A percentile compares a stretch with the other conserved stretches of the same genome.
Evolutionary conservation across 495 filamentous ascomycete genomes (phyloP).

Genomic region (Xylaria sp.): DNA sequence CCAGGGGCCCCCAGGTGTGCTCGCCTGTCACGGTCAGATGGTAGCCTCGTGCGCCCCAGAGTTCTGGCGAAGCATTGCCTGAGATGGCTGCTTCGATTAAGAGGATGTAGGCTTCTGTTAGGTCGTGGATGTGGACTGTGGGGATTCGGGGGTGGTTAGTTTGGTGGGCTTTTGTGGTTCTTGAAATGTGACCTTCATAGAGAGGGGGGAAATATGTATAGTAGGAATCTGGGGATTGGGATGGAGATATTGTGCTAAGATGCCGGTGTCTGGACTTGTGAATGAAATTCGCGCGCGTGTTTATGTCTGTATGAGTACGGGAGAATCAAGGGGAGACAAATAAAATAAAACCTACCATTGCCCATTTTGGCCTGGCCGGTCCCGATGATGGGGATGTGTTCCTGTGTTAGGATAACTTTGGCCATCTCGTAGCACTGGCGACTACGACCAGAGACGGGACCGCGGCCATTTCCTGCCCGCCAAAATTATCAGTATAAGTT

Average conservation of each 20-base stretch:
- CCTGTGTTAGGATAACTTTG: constrained; percentile 58
- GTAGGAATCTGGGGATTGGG: background rate
- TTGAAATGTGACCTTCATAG: background rate
- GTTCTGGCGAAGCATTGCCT: constrained; percentile 60
- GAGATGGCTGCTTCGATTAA: constrained; percentile 67
- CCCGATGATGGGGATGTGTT: constrained; percentile 63
- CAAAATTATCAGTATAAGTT: background rate
- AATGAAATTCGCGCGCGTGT: no score
- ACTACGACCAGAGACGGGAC: constrained; percentile 67
- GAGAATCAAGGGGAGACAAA: background rate
- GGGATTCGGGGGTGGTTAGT: background rate
- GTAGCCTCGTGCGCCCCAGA: constrained; percentile 73
- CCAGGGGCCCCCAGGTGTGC: constrained; percentile 69
- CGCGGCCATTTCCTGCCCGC: constrained; percentile 55
- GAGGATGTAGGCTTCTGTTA: constrained; percentile 64
- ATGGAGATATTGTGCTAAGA: background rate
- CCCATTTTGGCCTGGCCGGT: constrained; percentile 69
- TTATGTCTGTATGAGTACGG: background rate
- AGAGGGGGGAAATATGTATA: background rate
- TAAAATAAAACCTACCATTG: constrained; percentile 41
- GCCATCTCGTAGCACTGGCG: constrained; percentile 64
- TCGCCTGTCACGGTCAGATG: constrained; percentile 73
- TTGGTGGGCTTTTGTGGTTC: background rate
- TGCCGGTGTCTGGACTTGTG: background rate
- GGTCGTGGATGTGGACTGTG: constrained; percentile 68